A percentile compares a stretch with the other conserved stretches of the same genome.
phyloP scores from a whole-genome alignment of 2,329 filamentous ascomycete species.

The Didymella pinodella region DNA sequence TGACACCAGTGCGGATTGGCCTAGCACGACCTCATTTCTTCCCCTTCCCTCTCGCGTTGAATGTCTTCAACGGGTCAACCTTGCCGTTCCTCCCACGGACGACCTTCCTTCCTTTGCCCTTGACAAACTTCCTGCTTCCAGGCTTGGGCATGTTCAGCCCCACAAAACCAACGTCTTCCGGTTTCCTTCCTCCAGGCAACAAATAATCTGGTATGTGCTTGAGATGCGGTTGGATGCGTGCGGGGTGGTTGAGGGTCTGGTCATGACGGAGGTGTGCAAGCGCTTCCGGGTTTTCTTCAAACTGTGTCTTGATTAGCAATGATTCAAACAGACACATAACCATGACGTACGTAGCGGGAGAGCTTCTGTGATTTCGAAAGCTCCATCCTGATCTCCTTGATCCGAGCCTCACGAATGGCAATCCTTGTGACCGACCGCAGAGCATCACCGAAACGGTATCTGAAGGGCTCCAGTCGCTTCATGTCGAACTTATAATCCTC shows the following conservation, averaged over 20 bases:
- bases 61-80: constrained; percentile 86
- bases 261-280: constrained; percentile 89
- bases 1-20: no score
- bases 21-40: constrained; percentile 38
- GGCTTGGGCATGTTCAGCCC: constrained; percentile 61
- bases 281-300: constrained; percentile 95
- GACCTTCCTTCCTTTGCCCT: constrained; percentile 60
- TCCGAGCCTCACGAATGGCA: constrained; percentile 87
- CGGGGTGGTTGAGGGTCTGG: constrained; percentile 77
- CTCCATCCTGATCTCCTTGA: constrained; percentile 86
- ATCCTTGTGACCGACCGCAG: constrained; percentile 88
- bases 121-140: constrained; percentile 53
- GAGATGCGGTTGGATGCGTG: constrained; percentile 85
- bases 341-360: constrained; percentile 34
- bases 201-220: constrained; percentile 89
- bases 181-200: constrained; percentile 76
- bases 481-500: constrained; percentile 95
- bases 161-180: constrained; percentile 78
- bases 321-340: background rate
- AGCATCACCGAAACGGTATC: constrained; percentile 88
- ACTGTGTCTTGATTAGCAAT: constrained; percentile 64
- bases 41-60: constrained; percentile 64
- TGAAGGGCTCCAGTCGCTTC: constrained; percentile 90
- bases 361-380: constrained; percentile 93
- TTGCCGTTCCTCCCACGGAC: constrained; percentile 67